These are phyloP conservation scores for Fusarium pseudograminearum DNA, from an alignment of 2,329 filamentous ascomycete species.

Conservation along the genomic window DNA sequence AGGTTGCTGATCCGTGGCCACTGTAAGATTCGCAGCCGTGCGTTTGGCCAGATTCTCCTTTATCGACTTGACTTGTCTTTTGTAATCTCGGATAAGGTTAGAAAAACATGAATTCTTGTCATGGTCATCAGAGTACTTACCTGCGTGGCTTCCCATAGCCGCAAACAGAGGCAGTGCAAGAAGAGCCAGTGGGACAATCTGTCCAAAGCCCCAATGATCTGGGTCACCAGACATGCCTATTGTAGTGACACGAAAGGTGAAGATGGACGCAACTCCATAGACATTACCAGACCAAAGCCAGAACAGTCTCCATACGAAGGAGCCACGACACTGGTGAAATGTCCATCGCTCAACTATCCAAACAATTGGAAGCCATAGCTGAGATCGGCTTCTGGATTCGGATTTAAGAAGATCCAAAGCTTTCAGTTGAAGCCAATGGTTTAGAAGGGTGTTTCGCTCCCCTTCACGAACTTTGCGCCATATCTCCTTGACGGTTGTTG, in stretches of 20 bases:
- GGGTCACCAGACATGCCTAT: neutral
- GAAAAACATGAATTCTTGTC: rapidly evolving
- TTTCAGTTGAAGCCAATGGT: neutral
- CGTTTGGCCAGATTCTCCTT: too few relatives aligned
- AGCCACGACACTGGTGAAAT: neutral
- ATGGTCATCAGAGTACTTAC: neutral
- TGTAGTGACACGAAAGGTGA: rapidly evolving
- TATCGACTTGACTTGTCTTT: neutral
- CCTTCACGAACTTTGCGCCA: neutral
- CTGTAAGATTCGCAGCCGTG: neutral
- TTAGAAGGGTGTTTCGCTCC: neutral
- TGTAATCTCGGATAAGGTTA: neutral
- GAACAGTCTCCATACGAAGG: neutral
- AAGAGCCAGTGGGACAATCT: neutral
- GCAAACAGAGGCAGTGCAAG: neutral
- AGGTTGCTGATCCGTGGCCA: too few relatives aligned
- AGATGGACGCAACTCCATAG: neutral
- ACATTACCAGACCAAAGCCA: neutral
- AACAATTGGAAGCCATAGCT: rapidly evolving
- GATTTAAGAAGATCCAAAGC: neutral
- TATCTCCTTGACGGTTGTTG: rapidly evolving
- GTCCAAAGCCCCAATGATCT: neutral
- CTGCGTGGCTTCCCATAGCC: neutral
- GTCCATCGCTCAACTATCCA: neutral
- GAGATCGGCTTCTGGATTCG: rapidly evolving